These are phyloP conservation scores for Arthrocladium fulminans DNA, from an alignment of 2,329 filamentous ascomycete species.

Conservation along the genomic window DNA sequence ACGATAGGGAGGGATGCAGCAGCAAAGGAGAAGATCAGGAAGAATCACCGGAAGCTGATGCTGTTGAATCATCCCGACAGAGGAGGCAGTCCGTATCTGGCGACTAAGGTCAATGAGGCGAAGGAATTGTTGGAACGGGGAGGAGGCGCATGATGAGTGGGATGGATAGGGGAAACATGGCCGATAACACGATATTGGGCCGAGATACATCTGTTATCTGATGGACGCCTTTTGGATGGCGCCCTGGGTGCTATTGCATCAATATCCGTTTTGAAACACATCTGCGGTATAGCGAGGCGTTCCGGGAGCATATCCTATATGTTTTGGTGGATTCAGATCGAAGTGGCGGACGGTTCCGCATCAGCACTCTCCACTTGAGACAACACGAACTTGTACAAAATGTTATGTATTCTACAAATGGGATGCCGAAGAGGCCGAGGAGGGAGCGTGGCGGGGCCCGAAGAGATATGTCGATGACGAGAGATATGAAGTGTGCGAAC, in stretches of 20 bases:
- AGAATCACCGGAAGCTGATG: conserved; percentile 93
- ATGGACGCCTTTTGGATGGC: neutral
- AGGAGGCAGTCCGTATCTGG: conserved; percentile 89
- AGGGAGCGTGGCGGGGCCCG: no score
- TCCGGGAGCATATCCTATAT: no score
- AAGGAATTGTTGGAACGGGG: conserved; percentile 81
- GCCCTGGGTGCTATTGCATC: neutral
- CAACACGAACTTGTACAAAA: neutral
- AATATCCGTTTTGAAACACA: no score
- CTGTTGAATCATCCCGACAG: conserved; percentile 96
- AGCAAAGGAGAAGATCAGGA: conserved; percentile 79
- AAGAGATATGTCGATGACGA: no score
- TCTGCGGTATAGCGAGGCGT: neutral
- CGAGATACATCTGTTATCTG: neutral
- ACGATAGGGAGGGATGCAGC: conserved; percentile 50
- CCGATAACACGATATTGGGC: no score
- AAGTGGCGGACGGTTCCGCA: neutral
- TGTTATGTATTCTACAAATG: neutral
- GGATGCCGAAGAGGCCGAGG: no score
- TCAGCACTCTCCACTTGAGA: neutral
- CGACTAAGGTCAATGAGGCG: conserved; percentile 96
- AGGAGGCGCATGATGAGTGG: neutral
- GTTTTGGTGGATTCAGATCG: conserved; percentile 1
- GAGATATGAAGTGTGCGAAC: no score
- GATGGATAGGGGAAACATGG: neutral